phyloP scores from a whole-genome alignment of 305 asterid species.

The Fraxinus baroniana region DNA sequence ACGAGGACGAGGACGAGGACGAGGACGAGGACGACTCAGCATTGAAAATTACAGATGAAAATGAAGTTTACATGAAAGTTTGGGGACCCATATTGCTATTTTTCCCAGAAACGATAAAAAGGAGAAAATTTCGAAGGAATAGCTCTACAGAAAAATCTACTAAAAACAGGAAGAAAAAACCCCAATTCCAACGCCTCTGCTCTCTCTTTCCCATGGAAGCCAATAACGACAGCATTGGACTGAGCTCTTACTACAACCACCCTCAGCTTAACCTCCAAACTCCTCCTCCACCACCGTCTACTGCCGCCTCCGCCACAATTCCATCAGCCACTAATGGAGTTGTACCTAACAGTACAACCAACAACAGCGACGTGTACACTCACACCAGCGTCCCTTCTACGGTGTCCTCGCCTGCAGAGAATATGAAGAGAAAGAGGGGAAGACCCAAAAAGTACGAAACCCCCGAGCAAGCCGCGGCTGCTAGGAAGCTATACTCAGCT shows the following conservation, averaged over 20 bases:
- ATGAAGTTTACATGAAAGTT: background rate
- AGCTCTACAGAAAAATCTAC: background rate
- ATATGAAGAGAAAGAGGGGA: conserved; percentile 52
- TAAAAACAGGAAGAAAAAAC: background rate
- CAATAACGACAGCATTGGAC: conserved; percentile 37
- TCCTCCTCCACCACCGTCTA: conserved; percentile 1
- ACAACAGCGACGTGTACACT: conserved; percentile 27
- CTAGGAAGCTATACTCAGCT: conserved; percentile 41
- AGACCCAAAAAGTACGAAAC: conserved; percentile 59
- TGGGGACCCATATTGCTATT: background rate
- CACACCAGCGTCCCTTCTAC: conserved; percentile 36
- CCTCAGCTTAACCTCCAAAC: conserved; percentile 27
- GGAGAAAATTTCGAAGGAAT: background rate
- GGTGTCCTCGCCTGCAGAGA: conserved; percentile 38
- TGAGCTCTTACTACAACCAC: conserved; percentile 46
- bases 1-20: too few relatives aligned
- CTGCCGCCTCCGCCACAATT: conserved; percentile 12
- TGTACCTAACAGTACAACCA: conserved; percentile 24
- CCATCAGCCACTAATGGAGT: conserved; percentile 38
- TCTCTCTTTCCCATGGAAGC: conserved; percentile 29
- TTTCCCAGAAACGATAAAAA: background rate
- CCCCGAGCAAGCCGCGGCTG: conserved; percentile 63
- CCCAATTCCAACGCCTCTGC: conserved; percentile 19
- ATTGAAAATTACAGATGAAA: background rate
- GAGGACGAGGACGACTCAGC: background rate